Evolutionary conservation across 176 grass and related monocot species (phyloP).

Genomic region (Puya raimondii): DNA sequence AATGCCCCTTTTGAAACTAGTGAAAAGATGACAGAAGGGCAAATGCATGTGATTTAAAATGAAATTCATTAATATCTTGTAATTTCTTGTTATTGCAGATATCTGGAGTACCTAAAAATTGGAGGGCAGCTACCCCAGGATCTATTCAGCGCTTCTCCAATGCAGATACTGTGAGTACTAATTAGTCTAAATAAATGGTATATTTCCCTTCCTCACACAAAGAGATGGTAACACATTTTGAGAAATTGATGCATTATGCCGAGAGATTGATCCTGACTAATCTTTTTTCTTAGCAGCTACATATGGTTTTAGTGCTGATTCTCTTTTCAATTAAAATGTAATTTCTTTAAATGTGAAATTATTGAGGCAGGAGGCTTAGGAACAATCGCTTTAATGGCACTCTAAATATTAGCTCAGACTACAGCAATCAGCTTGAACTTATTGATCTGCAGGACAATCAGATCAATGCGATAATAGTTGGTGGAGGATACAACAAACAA

Average conservation of each 20-base stretch:
- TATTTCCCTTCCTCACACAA: no score
- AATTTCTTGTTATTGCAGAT: constrained; percentile 31
- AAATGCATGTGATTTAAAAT: not conserved
- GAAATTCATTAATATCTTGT: constrained; percentile 5
- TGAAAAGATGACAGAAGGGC: no score
- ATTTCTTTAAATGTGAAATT: not conserved
- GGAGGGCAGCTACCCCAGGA: constrained; percentile 37
- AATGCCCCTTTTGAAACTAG: not conserved
- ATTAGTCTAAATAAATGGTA: not conserved
- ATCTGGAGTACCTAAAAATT: constrained; percentile 42
- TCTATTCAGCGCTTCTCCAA: constrained; percentile 45
- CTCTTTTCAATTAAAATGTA: not conserved
- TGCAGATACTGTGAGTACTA: constrained; percentile 71
- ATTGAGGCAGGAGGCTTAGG: constrained; percentile 42
- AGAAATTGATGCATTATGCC: no score
- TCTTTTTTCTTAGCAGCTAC: not conserved
- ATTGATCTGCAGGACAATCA: constrained; percentile 67
- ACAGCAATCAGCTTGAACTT: constrained; percentile 36
- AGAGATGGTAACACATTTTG: no score
- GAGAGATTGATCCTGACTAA: no score
- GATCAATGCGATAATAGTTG: constrained; percentile 15
- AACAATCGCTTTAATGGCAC: constrained; percentile 66
- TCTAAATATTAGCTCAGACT: constrained; percentile 34
- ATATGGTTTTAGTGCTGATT: not conserved
- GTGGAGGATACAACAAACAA: constrained; percentile 23